Conservation (phyloP, 495 filamentous ascomycete genomes). For the Trichoderma parareesei region DNA sequence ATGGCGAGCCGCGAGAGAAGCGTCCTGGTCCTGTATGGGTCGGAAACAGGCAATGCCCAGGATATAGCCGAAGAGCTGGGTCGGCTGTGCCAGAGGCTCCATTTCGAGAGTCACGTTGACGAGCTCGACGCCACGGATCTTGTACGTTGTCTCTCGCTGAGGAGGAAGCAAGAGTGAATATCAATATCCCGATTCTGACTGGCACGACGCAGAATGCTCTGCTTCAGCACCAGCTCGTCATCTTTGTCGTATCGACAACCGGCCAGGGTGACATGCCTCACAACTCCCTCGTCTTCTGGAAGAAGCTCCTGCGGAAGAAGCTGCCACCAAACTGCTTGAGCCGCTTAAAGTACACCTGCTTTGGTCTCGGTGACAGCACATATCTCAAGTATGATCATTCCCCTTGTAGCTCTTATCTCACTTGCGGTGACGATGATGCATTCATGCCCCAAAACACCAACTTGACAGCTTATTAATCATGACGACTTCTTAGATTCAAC, state of each 20-base stretch:
- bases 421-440: neutral
- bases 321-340: constrained; percentile 62
- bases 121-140: constrained; percentile 69
- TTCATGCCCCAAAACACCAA: too few species aligned
- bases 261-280: constrained; percentile 88
- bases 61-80: constrained; percentile 83
- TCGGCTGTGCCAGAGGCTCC: constrained; percentile 60
- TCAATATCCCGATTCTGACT: neutral
- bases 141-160: constrained; percentile 42
- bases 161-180: neutral
- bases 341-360: constrained; percentile 64
- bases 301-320: constrained; percentile 65
- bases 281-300: constrained; percentile 80
- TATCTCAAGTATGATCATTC: constrained; percentile 64
- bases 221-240: constrained; percentile 49
- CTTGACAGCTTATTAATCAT: constrained; percentile 4
- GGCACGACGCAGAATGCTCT: constrained; percentile 30
- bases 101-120: constrained; percentile 62
- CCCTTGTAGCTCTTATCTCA: constrained; percentile 8
- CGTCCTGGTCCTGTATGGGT: constrained; percentile 80
- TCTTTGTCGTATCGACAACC: constrained; percentile 84
- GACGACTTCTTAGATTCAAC: constrained; percentile 59
- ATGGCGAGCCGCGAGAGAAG: constrained; percentile 36
- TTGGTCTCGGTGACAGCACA: constrained; percentile 90
- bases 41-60: constrained; percentile 88